Evolutionary conservation across 495 filamentous ascomycete species (phyloP).

Genomic region (Penicillium pancosmium): DNA sequence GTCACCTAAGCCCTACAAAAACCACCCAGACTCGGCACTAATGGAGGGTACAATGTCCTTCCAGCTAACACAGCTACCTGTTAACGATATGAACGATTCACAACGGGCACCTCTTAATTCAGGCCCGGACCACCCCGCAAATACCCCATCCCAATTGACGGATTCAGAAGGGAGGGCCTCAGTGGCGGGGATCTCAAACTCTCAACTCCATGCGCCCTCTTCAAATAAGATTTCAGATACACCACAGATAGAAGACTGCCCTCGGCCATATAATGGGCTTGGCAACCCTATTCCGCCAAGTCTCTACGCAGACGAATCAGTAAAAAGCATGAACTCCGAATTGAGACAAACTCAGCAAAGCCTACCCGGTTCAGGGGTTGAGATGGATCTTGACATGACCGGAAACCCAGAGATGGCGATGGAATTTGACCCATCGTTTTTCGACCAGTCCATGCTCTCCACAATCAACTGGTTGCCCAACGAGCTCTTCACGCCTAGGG

Average conservation of each 20-base stretch:
- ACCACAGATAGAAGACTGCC: slow-evolving; percentile 4
- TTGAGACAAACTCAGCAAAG: slow-evolving; percentile 20
- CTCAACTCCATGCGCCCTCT: slow-evolving; percentile 17
- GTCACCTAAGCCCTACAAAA: slow-evolving; percentile 3
- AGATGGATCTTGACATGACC: slow-evolving; percentile 23
- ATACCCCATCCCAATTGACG: slow-evolving; percentile 3
- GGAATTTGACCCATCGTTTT: slow-evolving; percentile 26
- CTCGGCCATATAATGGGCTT: slow-evolving; percentile 18
- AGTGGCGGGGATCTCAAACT: slow-evolving; percentile 1
- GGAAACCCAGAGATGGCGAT: slow-evolving; percentile 29
- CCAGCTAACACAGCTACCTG: slow-evolving; percentile 28
- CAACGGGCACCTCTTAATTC: slow-evolving; percentile 12
- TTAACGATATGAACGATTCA: slow-evolving; percentile 9
- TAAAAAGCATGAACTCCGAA: slow-evolving; percentile 10
- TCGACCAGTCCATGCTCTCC: slow-evolving; percentile 31
- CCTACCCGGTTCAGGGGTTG: slow-evolving; percentile 14
- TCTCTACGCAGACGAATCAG: slow-evolving; percentile 13
- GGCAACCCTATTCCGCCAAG: slow-evolving; percentile 15
- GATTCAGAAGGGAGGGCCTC: slow-evolving; percentile 12
- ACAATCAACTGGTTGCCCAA: slow-evolving; percentile 45
- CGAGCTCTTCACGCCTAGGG: slow-evolving; percentile 24
- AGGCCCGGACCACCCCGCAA: not conserved
- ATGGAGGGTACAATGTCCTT: slow-evolving; percentile 11
- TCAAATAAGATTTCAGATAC: slow-evolving; percentile 8
- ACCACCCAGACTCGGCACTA: not conserved